phyloP scores from a whole-genome alignment of 495 filamentous ascomycete genomes.

The Poronia punctata region DNA sequence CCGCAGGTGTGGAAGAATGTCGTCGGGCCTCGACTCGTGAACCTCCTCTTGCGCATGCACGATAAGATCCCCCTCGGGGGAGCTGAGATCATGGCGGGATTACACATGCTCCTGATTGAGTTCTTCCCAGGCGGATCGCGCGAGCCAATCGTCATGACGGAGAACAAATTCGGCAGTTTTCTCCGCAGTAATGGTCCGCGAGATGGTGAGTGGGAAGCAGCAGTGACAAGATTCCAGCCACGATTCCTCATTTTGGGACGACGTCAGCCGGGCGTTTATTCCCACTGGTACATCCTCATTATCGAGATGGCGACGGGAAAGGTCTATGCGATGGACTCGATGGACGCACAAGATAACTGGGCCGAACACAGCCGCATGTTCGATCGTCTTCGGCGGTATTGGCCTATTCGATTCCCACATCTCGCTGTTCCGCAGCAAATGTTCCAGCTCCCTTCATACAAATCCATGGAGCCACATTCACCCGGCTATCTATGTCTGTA shows the following conservation, averaged over 20 bases:
- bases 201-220: neutral
- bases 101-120: slow-evolving; percentile 3
- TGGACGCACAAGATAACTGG: neutral
- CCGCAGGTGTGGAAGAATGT: neutral
- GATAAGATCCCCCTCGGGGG: neutral
- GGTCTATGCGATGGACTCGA: slow-evolving; percentile 4
- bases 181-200: neutral
- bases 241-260: slow-evolving; percentile 4
- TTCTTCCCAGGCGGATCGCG: neutral
- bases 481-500: slow-evolving; percentile 1
- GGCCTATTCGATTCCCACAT: neutral
- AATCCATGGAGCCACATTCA: neutral
- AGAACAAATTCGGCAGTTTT: slow-evolving; percentile 1
- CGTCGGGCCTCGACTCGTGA: slow-evolving; percentile 1
- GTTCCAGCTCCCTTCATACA: slow-evolving; percentile 1
- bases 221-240: neutral
- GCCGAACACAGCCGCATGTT: slow-evolving; percentile 1
- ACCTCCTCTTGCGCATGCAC: slow-evolving; percentile 1
- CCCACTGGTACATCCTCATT: slow-evolving; percentile 3
- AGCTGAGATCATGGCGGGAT: neutral
- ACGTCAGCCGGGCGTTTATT: neutral
- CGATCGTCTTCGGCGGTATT: neutral
- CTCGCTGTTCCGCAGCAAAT: neutral
- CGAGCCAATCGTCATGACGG: neutral
- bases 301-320: neutral